These are phyloP conservation scores for Pyrenophora teres DNA, from an alignment of 2,329 filamentous ascomycete species.

Conservation along the genomic window DNA sequence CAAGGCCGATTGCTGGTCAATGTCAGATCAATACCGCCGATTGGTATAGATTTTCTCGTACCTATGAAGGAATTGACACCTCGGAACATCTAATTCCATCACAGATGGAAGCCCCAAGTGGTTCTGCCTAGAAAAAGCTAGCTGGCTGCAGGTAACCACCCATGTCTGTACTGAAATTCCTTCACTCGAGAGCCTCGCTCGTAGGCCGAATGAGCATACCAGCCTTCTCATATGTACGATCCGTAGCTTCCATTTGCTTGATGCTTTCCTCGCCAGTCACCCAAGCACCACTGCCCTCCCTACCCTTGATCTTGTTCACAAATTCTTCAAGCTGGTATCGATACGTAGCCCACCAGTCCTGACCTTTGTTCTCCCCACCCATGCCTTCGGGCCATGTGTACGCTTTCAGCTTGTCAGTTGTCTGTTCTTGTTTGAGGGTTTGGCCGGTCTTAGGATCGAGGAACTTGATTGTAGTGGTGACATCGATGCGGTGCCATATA, in stretches of 20 bases:
- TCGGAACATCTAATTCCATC: too few species aligned
- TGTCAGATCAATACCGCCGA: too few species aligned
- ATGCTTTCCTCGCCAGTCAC: constrained; percentile 42
- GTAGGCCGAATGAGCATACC: constrained; percentile 32
- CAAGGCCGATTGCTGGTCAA: too few species aligned
- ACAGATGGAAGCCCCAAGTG: too few species aligned
- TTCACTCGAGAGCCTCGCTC: constrained; percentile 15
- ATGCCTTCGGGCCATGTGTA: constrained; percentile 40
- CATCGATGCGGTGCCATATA: constrained; percentile 30
- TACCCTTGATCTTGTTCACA: constrained; percentile 37
- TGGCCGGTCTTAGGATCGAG: constrained; percentile 7
- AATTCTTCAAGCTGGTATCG: constrained; percentile 46
- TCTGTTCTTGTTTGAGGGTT: constrained; percentile 12
- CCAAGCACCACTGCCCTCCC: constrained; percentile 35
- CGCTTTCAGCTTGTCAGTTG: constrained; percentile 19
- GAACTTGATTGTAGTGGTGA: constrained; percentile 9
- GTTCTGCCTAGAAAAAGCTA: too few species aligned
- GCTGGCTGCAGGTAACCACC: too few species aligned
- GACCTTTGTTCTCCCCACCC: constrained; percentile 24
- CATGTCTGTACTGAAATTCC: neutral
- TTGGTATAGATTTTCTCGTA: too few species aligned
- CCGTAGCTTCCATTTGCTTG: constrained; percentile 43
- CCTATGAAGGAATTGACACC: too few species aligned
- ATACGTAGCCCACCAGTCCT: constrained; percentile 44
- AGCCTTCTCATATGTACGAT: constrained; percentile 41